Percentiles rank a stretch among this genome's conserved stretches.
phyloP scores from a whole-genome alignment of 768 basidiomycete species.

The Pleurotus pulmonarius region DNA sequence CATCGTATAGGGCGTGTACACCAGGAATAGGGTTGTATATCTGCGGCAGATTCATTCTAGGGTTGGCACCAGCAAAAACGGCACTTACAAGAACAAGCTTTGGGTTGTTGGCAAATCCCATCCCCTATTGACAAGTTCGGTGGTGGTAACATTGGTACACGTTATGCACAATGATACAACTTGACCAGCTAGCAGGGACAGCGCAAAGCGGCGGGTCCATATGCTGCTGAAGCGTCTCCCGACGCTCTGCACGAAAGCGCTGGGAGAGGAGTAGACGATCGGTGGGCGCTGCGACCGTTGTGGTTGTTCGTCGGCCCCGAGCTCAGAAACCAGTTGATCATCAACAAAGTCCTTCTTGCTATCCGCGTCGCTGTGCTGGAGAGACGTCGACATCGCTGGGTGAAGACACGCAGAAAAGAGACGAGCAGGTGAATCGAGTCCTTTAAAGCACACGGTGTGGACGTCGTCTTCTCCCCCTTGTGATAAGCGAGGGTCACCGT shows the following conservation, averaged over 20 bases:
- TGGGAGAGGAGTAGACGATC: conserved; percentile 61
- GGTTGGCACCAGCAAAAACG: neutral
- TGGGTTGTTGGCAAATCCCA: conserved; percentile 81
- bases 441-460: neutral
- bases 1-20: conserved; percentile 88
- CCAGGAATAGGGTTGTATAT: conserved; percentile 70
- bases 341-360: conserved; percentile 10
- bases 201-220: conserved; percentile 73
- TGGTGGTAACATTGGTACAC: conserved; percentile 84
- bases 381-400: neutral
- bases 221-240: conserved; percentile 64
- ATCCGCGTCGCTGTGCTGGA: neutral
- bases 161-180: conserved; percentile 85
- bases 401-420: conserved; percentile 9
- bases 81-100: conserved; percentile 74
- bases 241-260: conserved; percentile 50
- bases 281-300: conserved; percentile 41
- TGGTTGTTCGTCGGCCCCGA: neutral
- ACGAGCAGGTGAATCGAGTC: conserved; percentile 9
- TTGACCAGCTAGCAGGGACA: conserved; percentile 74
- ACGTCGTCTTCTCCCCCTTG: neutral
- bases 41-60: conserved; percentile 29
- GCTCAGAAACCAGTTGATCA: conserved; percentile 11
- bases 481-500: conserved; percentile 4
- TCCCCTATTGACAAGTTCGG: conserved; percentile 64